Percentiles rank a stretch among this genome's conserved stretches.
phyloP scores from a whole-genome alignment of 148 eudicot species.

The Spergularia bocconei region DNA sequence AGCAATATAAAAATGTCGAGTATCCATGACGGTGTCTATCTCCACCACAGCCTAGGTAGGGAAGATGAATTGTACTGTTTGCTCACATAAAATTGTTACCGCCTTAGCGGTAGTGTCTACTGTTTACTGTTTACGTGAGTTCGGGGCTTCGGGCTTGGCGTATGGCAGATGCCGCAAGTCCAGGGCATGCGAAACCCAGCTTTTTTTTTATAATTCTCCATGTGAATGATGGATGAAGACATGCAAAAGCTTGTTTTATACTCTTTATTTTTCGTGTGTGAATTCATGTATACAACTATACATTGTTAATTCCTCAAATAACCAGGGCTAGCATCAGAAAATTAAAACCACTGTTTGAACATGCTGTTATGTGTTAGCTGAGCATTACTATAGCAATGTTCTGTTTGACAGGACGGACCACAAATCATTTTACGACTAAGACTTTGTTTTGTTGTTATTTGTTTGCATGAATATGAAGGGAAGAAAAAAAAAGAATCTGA shows the following conservation, averaged over 20 bases:
- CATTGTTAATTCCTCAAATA: not conserved
- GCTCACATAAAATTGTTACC: not conserved
- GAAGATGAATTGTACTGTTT: not conserved
- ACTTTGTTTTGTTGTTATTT: not conserved
- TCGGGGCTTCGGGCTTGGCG: not conserved
- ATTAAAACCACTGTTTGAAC: not conserved
- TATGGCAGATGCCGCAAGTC: not conserved
- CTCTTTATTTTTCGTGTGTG: too few species aligned
- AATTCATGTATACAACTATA: not conserved
- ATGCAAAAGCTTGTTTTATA: not conserved
- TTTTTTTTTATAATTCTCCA: not conserved
- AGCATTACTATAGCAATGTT: too few species aligned
- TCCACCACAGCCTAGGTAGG: not conserved
- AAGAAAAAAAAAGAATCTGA: not conserved
- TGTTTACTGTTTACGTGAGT: not conserved
- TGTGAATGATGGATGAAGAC: not conserved
- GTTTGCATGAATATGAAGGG: not conserved
- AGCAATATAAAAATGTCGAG: not conserved
- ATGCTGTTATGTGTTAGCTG: too few species aligned
- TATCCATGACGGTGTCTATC: not conserved
- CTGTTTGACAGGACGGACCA: too few species aligned
- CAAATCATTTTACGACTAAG: too few species aligned
- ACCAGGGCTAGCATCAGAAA: not conserved
- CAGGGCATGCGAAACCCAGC: not conserved
- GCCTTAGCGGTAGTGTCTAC: not conserved